Base-by-base conservation (phyloP, 139 green algal species). In the Auxenochlorella protothecoides region DNA sequence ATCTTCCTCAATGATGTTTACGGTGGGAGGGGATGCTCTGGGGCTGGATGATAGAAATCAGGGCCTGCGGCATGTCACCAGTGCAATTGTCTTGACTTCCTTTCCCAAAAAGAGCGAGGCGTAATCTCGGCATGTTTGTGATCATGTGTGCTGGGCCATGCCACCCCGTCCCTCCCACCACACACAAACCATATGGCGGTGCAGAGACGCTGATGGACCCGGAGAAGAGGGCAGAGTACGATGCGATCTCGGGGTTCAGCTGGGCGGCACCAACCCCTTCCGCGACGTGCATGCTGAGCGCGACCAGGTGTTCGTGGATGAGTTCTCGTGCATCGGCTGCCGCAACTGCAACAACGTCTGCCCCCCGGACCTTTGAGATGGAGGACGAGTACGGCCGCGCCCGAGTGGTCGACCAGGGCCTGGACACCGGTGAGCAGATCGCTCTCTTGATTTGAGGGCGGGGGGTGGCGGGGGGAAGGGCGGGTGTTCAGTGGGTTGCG, bases 241-340 rank as follows among this genome's bases (percentile, higher is more conserved):
- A 82, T 54, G n/a, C 63, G 5, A 76, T 82, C n/a, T 63, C 68
- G 10, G 61, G 74, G 0, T 71, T 74, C 51, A n/a, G 9, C 55
- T 74, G 52, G 68, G 69, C 15, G 69, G 62, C 44, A 53, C 71
- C 70, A 79, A 74, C 68, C 68, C 67, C n/a, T 72, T 75, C 51
- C 44, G 69, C 53, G 72, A 88, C 59, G 70, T 78, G 86, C 14
- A 75, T 90, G 69, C 83, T 84, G 0, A 67, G 72, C 0, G 55
- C 78, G 12, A 79, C 63, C 60, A 78, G 3, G 85, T 92, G 7
- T 96, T 96, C 83, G 90, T 96, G 67, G 90, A 95, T 72, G 91
- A 96, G 72, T 81, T 86, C 60, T 79, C 85, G 0, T 96, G 90
- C 84, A 96, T 96, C 62, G 90, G 90, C 13, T 94, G 89, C 83